phyloP scores from a whole-genome alignment of 179 eudicot species.

The Vitellaria paradoxa region DNA sequence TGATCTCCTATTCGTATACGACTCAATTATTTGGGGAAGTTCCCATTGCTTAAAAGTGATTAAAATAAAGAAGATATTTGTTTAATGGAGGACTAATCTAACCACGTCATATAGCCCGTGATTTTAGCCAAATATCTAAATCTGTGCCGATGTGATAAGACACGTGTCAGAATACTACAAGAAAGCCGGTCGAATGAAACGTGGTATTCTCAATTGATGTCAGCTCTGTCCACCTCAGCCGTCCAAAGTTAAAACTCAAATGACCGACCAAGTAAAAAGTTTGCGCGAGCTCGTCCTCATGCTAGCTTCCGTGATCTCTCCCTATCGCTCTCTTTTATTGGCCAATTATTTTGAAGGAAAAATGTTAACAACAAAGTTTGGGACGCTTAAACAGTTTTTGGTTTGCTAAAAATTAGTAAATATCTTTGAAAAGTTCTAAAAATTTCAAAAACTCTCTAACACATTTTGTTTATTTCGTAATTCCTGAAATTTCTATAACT shows the following conservation, averaged over 20 bases:
- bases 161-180: neutral
- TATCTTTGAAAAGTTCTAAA: no score
- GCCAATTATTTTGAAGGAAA: no score
- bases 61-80: neutral
- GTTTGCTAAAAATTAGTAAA: no score
- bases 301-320: neutral
- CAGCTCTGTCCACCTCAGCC: neutral
- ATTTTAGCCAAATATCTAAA: neutral
- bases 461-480: no score
- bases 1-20: no score
- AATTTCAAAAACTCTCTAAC: no score
- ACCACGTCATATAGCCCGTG: neutral
- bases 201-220: neutral
- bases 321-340: neutral
- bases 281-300: neutral
- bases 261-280: no score
- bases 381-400: no score
- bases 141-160: neutral
- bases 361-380: no score
- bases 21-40: no score
- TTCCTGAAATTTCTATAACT: no score
- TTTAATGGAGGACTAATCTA: neutral
- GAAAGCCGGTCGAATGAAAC: neutral
- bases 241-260: neutral
- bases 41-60: no score